A percentile compares a stretch with the other conserved stretches of the same genome.
phyloP scores from a whole-genome alignment of 2,329 filamentous ascomycete species.

The Graphilbum sp. region DNA sequence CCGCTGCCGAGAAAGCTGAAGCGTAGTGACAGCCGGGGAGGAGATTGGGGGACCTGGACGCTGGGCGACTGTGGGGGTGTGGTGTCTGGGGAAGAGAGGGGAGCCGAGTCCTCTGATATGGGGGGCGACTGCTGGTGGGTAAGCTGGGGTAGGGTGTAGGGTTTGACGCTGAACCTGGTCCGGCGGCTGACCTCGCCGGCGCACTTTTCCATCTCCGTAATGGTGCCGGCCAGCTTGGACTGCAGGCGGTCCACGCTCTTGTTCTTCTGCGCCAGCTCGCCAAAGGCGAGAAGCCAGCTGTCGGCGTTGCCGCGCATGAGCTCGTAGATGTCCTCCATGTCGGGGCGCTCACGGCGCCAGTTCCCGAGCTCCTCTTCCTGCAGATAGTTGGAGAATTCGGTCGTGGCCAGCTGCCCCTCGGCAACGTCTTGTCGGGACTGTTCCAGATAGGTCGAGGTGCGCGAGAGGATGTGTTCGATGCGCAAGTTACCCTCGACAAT shows the following conservation, averaged over 20 bases:
- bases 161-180: conserved; percentile 30
- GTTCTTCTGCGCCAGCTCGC: conserved; percentile 57
- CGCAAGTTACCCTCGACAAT: conserved; percentile 78
- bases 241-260: conserved; percentile 54
- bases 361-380: conserved; percentile 44
- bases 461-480: conserved; percentile 76
- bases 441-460: conserved; percentile 60
- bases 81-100: conserved; percentile 5
- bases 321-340: conserved; percentile 46
- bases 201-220: conserved; percentile 72
- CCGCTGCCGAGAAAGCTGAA: conserved; percentile 10
- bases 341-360: conserved; percentile 44
- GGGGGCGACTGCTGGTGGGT: too few relatives aligned
- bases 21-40: conserved; percentile 13
- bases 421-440: conserved; percentile 65
- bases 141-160: conserved; percentile 10
- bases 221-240: conserved; percentile 56
- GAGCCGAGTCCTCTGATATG: too few relatives aligned
- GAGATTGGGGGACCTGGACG: conserved; percentile 8
- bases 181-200: conserved; percentile 70
- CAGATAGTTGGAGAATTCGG: conserved; percentile 63
- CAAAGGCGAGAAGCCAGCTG: conserved; percentile 72
- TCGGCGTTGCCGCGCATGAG: conserved; percentile 90
- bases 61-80: conserved; percentile 8
- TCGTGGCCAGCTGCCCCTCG: conserved; percentile 60